Base-by-base conservation (phyloP, 805 yeast species). In the Kazachstania taianensis region DNA sequence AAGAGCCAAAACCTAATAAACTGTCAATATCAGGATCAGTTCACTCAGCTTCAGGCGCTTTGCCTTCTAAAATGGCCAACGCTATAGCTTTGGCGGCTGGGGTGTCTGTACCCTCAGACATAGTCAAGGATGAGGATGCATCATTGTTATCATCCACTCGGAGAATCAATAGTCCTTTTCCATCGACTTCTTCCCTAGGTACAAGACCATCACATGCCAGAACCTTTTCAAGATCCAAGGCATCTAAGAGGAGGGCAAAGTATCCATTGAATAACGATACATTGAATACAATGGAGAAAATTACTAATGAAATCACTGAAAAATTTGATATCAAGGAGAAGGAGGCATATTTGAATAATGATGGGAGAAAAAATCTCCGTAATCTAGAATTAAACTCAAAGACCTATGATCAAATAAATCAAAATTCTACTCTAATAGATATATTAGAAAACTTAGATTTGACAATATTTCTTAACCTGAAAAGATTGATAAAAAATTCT, bases 381-480 rank as follows among this genome's bases (percentile, higher is more conserved):
- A 45, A 44, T 31, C 37, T 48, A 32, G 50, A 48, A 33, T 37
- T 46, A 16, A 56, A 52, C 26, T 50, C 57, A 3, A 46, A 48
- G 26, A 54, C 58, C 3, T 57, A 57, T 33, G 54, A 50, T 23
- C 61, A 52, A 27, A 49, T 57, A 12, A 55, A 49, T 28, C 49
- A 52, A 22, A 55, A 55, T 22, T 45, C 53, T 2, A 35, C 42
- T 12, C 28, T 53, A 3, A 38, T 59, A 14, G 52, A 51, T 19
- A 42, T 55, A n/a, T 37, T 59, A 18, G 63, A 57, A 30, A 48
- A 46, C 28, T 27, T 59, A 15, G 61, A 59, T 41, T 38, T 59
- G 31, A 47, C 54, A 7, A 49, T 57, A 15, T 59, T 57, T 35
- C 45, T 53, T 23, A 55, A 57, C 39, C 44, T 48, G 16, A 44